Base-by-base conservation (phyloP, 352 stramenopile species). In the Globisporangium cystogenes region DNA sequence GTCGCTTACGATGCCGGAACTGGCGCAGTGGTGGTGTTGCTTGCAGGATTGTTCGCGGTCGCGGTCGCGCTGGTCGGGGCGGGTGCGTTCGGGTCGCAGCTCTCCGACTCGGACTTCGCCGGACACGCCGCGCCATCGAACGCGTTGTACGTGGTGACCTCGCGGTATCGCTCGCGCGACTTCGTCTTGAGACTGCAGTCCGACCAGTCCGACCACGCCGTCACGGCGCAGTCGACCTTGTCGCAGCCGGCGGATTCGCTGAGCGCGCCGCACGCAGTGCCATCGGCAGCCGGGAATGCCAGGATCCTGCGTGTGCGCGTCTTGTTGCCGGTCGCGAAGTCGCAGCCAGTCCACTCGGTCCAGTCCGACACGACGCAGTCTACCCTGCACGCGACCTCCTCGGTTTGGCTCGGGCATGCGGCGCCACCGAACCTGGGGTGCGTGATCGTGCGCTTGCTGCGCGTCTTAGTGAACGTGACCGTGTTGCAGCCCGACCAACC, bases 181-280 rank as follows among this genome's bases (percentile, higher is more conserved):
- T 56, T 79, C 29, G 65, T 81, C 54, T 77, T 81, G 45, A 70
- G 48, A 35, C 64, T 76, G 68, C 76, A 87, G 0, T 68, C 72
- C 0, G 64, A 77, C 68, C 71, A 85, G 27, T 64, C 68, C 11
- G 60, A 75, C 77, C 78, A 89, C 3, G 65, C 47, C 3, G 55
- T 59, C 7, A 82, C 60, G 0, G 35, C 26, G 52, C 75, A 89
- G 51, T 84, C 48, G 20, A 78, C 46, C 5, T 60, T 53, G 43
- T 87, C 75, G 35, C 78, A 89, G 0, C 16, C 18, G 1, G 18
- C 49, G 1, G 53, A 27, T 16, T 89, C 69, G 0, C 42, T 52
- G 3, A 64, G 48, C 0, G 29, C 33, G 10, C 42, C 65, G 27
- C 75, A 87, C 0, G 48, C 26, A 6, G 48, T 48, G 0, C 73